phyloP scores from a whole-genome alignment of 2,329 filamentous ascomycete genomes.

The Phaeosphaeriaceae sp. region DNA sequence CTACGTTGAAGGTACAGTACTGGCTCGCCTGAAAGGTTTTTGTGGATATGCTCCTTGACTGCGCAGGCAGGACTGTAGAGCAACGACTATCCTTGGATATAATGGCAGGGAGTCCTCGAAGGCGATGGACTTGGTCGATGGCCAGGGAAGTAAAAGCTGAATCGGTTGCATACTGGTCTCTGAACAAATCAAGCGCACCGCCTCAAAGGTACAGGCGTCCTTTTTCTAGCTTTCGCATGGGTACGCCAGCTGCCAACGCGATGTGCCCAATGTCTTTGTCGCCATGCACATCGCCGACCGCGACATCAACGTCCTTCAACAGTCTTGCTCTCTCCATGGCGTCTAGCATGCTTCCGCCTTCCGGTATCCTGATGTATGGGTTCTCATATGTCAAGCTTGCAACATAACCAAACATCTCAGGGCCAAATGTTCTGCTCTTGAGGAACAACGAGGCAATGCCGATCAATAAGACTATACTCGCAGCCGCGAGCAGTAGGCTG shows the following conservation, averaged over 20 bases:
- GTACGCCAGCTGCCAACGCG: constrained; percentile 43
- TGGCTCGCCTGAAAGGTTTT: no score
- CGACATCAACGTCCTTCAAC: constrained; percentile 39
- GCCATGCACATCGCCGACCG: constrained; percentile 41
- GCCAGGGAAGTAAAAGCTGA: no score
- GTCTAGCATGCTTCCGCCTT: constrained; percentile 40
- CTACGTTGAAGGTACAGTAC: no score
- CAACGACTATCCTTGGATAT: no score
- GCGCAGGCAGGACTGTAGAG: no score
- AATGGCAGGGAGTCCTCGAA: no score
- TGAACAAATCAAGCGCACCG: no score
- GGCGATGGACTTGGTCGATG: no score
- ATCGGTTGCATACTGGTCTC: no score
- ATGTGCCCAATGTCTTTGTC: constrained; percentile 44
- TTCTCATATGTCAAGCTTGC: constrained; percentile 50
- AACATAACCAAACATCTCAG: constrained; percentile 47
- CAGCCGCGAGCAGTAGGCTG: constrained; percentile 27
- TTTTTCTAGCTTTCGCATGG: constrained; percentile 34
- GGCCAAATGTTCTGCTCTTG: constrained; percentile 37
- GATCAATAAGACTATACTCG: constrained; percentile 25
- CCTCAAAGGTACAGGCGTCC: constrained; percentile 37
- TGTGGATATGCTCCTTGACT: no score
- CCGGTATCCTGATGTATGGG: constrained; percentile 34
- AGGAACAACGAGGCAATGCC: constrained; percentile 30
- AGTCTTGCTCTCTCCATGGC: constrained; percentile 45